phyloP scores from a whole-genome alignment of 768 basidiomycete species.

The Mycena haematopus region DNA sequence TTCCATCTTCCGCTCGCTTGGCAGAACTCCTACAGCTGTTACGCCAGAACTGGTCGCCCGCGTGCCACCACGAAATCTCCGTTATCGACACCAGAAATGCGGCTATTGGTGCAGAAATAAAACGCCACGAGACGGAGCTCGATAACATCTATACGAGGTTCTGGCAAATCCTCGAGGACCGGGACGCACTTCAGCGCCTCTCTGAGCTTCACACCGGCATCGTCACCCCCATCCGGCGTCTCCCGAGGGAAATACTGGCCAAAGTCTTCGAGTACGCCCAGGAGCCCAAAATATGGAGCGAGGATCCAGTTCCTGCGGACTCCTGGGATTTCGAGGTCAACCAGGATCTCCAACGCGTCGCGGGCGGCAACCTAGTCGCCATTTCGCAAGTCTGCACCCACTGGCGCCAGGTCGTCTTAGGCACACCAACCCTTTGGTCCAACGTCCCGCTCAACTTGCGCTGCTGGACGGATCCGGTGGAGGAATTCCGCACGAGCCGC shows the following conservation, averaged over 20 bases:
- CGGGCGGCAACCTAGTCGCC: slow-evolving; percentile 3
- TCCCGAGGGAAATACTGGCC: slow-evolving; percentile 7
- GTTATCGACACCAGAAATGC: too few relatives aligned
- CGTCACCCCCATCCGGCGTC: background rate
- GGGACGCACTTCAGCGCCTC: slow-evolving; percentile 11
- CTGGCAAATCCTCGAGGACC: background rate
- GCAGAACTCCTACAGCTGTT: too few relatives aligned
- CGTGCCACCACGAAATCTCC: too few relatives aligned
- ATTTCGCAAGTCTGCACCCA: slow-evolving; percentile 3
- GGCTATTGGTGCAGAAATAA: background rate
- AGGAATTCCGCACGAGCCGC: background rate
- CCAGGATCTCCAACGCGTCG: background rate
- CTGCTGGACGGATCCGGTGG: slow-evolving; percentile 6
- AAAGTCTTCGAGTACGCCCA: background rate
- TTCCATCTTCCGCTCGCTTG: too few relatives aligned
- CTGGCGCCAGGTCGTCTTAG: background rate
- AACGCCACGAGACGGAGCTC: slow-evolving; percentile 1
- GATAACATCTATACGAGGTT: background rate
- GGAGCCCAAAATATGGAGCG: too few relatives aligned
- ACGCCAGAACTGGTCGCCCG: too few relatives aligned
- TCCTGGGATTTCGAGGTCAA: background rate
- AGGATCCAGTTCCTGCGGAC: background rate
- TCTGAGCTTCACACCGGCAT: too few relatives aligned
- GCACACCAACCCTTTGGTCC: slow-evolving; percentile 9
- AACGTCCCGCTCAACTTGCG: slow-evolving; percentile 12